Percentiles rank a stretch among this genome's conserved stretches.
Evolutionary conservation across 805 yeast species (phyloP).

Genomic region (Cyberlindnera meyerae): DNA sequence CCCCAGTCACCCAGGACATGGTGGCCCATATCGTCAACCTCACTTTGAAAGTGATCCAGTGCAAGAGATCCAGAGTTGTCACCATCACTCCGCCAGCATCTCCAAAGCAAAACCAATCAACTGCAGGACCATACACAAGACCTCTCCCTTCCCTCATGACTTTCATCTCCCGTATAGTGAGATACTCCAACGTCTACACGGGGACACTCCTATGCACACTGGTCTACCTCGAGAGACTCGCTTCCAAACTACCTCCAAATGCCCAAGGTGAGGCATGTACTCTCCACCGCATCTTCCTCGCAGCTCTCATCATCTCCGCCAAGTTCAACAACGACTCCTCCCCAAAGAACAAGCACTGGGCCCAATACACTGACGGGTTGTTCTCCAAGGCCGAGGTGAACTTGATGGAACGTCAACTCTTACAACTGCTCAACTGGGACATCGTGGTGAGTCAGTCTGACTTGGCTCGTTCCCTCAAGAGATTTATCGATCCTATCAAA

Average conservation of each 20-base stretch:
- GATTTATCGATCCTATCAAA: constrained; percentile 74
- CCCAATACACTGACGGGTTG: constrained; percentile 69
- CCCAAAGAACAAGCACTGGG: constrained; percentile 78
- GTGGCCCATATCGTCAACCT: constrained; percentile 61
- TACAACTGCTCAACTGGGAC: constrained; percentile 69
- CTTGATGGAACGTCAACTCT: constrained; percentile 74
- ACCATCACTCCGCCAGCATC: constrained; percentile 33
- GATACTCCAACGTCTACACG: constrained; percentile 74
- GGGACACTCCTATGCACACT: constrained; percentile 73
- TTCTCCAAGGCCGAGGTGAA: constrained; percentile 66
- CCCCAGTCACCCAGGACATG: constrained; percentile 74
- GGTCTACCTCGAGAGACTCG: constrained; percentile 60
- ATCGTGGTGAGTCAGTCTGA: constrained; percentile 63
- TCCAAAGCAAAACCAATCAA: constrained; percentile 18
- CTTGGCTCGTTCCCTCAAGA: constrained; percentile 59
- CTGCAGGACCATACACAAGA: constrained; percentile 3
- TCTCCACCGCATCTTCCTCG: constrained; percentile 69
- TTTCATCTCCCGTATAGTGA: constrained; percentile 64
- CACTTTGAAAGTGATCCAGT: constrained; percentile 64
- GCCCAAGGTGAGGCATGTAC: constrained; percentile 79
- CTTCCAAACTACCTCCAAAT: constrained; percentile 57
- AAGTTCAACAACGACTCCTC: constrained; percentile 75
- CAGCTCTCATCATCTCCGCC: constrained; percentile 67
- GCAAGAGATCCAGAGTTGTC: constrained; percentile 36
- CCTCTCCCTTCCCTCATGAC: constrained; percentile 63